Base-by-base conservation (phyloP, 2,329 filamentous ascomycete genomes). In the Raffaelea arxii region DNA sequence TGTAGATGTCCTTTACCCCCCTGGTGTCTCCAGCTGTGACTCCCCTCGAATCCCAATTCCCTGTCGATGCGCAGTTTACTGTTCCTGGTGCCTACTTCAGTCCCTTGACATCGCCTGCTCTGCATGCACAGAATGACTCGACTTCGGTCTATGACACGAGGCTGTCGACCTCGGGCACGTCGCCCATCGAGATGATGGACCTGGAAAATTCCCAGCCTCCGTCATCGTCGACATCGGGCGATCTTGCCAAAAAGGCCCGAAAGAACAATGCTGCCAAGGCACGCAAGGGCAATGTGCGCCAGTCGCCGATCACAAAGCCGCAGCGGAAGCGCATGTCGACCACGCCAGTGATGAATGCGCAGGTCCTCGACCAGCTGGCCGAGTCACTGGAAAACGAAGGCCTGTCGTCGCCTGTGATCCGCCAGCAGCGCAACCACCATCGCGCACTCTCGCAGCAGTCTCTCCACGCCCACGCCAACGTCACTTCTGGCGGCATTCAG, bases 21-120 rank as follows among this genome's bases (percentile, higher is more conserved):
- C 72, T 91, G 25, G 85, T 86, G 11, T 90, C 86, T 18, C 86
- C 86, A n/a, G 86, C 85, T 4, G 85, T 91, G 38, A 90, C 86
- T 2, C 86, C 86, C 21, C 71, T 89, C 43, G 86, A 90, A 57
- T 71, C 77, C 37, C 79, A 82, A 53, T 88, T 86, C 59, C 70
- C 74, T 40, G 67, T 77, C 49, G 75, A 80, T 22, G 65, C 64
- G 25, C 67, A 69, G 41, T 86, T 79, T 55, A 74, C 76, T 6
- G 72, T 86, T 4, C 80, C 83, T 0, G 77, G 77, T 30, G 77
- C 84, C 27, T 91, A 89, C 65, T 90, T 92, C 61, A 92, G 86
- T 58, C 86, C 86, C 10, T 71, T 92, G 42, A 89, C 84, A 5
- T 92, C 86, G 16, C 86, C 86, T 1, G 85, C 86, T 4, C 69